Base-by-base conservation (phyloP, 192 early-diverging fungal genomes). In the Backusella tarrabulga region DNA sequence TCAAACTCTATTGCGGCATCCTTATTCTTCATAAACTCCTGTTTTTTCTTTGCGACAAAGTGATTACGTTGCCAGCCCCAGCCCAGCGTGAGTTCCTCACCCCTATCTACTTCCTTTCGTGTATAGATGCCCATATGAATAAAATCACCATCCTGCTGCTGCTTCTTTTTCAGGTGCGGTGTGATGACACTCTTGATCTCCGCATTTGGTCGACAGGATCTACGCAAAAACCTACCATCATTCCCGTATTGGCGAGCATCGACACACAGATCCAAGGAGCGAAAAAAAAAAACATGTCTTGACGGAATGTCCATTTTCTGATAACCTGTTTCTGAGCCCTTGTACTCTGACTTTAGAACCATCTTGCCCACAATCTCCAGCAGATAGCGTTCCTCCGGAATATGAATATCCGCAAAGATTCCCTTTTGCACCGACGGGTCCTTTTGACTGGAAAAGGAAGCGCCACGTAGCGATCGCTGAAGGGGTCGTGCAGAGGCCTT, bases 281-380 rank as follows among this genome's bases (percentile, higher is more conserved):
- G 90, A 71, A 92, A 87, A 42, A 92, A 92, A n/a, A 90, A 85
- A 23, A 91, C 89, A 79, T 89, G 86, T n/a, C 87, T 88, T 44
- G 87, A 84, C 0, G 91, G 86, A 2, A 89, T 91, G 6, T 89
- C 88, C 60, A 94, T 60, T 26, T 91, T 81, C 40, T 84, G 82
- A 76, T 92, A 94, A 34, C 91, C 83, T 80, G 92, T 90, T 60
- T 83, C 86, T 19, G 89, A 82, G 29, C 84, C 73, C 75, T 91
- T 90, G 83, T 93, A 92, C 17, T 83, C 85, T 11, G 89, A 89
- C 67, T 93, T 92, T 32, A 93, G 81, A 0, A 87, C 72, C 14
- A 93, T 84, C 52, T 91, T 88, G 19, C 96, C 96, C 68, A 90
- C 90, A 78, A 93, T 94, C 67, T 97, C 92, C 78, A 90, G 84